Conservation (phyloP, 2,329 filamentous ascomycete species). For the Nannizzia gypsea region DNA sequence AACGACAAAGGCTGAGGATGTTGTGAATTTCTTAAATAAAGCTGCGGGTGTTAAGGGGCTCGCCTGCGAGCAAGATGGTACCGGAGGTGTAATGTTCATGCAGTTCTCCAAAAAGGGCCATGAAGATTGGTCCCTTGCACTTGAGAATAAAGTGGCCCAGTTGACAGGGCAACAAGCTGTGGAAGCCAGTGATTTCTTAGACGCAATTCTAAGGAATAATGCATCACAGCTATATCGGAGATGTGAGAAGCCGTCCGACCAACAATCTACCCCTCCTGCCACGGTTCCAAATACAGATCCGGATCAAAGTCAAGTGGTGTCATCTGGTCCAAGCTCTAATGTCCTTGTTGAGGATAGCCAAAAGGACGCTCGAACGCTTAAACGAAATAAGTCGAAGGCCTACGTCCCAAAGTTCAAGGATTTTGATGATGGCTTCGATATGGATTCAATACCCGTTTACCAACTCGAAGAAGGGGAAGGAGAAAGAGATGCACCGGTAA, state of each 20-base stretch:
- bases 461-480: conserved; percentile 18
- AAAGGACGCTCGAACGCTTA: conserved; percentile 13
- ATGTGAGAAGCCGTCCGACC: conserved; percentile 31
- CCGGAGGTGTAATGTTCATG: conserved; percentile 63
- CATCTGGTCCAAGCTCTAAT: neutral
- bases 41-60: conserved; percentile 63
- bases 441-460: conserved; percentile 30
- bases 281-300: conserved; percentile 7
- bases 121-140: conserved; percentile 55
- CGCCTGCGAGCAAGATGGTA: conserved; percentile 51
- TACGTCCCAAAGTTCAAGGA: conserved; percentile 52
- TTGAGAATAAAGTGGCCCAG: conserved; percentile 58
- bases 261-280: neutral
- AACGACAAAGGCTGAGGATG: conserved; percentile 59
- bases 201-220: conserved; percentile 75
- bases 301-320: neutral
- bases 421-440: conserved; percentile 52
- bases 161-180: conserved; percentile 70
- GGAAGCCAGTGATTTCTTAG: conserved; percentile 81
- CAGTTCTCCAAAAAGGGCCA: conserved; percentile 52
- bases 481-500: conserved; percentile 14
- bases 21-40: conserved; percentile 64
- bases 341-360: conserved; percentile 12
- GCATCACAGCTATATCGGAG: conserved; percentile 58
- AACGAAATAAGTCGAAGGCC: conserved; percentile 20